These are phyloP conservation scores for Populus pruinosa DNA, from an alignment of 345 rosid species.

Conservation along the genomic window DNA sequence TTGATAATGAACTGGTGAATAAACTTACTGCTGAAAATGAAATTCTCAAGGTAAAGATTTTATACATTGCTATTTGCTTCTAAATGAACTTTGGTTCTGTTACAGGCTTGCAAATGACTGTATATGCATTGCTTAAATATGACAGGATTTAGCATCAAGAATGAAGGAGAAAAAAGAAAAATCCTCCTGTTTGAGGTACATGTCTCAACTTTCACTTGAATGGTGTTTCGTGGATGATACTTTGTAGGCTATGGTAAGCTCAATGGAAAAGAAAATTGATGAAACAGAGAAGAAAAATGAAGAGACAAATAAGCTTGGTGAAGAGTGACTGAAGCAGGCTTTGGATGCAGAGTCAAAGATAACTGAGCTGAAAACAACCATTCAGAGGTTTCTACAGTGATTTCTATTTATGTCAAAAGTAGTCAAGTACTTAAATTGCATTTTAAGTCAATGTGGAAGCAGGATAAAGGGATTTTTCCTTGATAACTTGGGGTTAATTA, in stretches of 20 bases:
- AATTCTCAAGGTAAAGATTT: conserved; percentile 65
- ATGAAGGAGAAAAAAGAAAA: not conserved
- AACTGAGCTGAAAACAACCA: conserved; percentile 68
- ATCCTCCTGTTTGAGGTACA: not conserved
- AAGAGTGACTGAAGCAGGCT: conserved; percentile 89
- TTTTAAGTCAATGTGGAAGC: not conserved
- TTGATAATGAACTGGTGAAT: conserved; percentile 64
- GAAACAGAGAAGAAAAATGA: conserved; percentile 81
- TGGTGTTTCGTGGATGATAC: not conserved
- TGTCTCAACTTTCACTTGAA: not conserved
- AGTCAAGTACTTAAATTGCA: not conserved
- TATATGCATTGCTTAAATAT: not conserved
- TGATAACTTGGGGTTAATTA: not conserved
- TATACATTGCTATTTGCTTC: too few species aligned
- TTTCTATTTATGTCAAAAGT: not conserved
- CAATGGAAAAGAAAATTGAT: conserved; percentile 78
- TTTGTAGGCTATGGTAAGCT: conserved; percentile 66
- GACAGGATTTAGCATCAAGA: not conserved
- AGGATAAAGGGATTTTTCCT: not conserved
- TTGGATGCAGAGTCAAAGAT: conserved; percentile 85
- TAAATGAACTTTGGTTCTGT: too few species aligned
- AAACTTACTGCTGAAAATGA: conserved; percentile 86
- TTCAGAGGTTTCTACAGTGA: conserved; percentile 57
- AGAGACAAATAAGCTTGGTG: conserved; percentile 71
- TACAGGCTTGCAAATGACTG: too few species aligned